Percentiles rank a stretch among this genome's conserved stretches.
phyloP scores from a whole-genome alignment of 306 rosid species.

The Inga leiocalycina region DNA sequence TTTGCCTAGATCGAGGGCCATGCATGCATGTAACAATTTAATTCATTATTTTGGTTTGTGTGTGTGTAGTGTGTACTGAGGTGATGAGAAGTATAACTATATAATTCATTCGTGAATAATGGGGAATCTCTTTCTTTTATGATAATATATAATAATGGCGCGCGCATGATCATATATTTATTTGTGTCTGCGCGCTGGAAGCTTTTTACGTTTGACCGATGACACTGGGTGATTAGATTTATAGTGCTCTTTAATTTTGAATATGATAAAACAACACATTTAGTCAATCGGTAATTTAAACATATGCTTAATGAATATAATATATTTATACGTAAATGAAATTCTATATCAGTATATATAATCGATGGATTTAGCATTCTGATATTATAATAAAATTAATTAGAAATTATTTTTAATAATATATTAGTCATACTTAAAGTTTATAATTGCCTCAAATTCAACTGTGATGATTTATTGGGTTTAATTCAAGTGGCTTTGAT shows the following conservation, averaged over 20 bases:
- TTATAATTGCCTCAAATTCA: not conserved
- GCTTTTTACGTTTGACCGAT: not conserved
- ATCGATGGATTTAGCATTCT: not conserved
- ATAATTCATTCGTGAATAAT: not conserved
- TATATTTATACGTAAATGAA: not conserved
- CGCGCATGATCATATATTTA: not conserved
- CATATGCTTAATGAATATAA: not conserved
- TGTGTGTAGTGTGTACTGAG: too few species aligned
- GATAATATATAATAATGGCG: not conserved
- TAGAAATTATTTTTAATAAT: not conserved
- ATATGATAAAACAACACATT: too few species aligned
- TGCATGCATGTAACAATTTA: not conserved
- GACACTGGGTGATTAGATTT: not conserved
- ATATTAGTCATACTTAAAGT: not conserved
- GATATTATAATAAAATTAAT: not conserved
- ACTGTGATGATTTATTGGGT: not conserved
- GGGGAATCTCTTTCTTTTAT: not conserved
- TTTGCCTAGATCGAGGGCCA: not conserved
- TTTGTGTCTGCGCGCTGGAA: not conserved
- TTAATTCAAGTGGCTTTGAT: not conserved
- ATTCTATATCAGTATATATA: not conserved
- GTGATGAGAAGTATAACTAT: not conserved
- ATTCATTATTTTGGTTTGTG: not conserved
- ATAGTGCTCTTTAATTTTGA: not conserved
- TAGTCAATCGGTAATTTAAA: not conserved